Evolutionary conservation across 169 alveolate genomes (phyloP).

Genomic region (Plasmodium cynomolgi): DNA sequence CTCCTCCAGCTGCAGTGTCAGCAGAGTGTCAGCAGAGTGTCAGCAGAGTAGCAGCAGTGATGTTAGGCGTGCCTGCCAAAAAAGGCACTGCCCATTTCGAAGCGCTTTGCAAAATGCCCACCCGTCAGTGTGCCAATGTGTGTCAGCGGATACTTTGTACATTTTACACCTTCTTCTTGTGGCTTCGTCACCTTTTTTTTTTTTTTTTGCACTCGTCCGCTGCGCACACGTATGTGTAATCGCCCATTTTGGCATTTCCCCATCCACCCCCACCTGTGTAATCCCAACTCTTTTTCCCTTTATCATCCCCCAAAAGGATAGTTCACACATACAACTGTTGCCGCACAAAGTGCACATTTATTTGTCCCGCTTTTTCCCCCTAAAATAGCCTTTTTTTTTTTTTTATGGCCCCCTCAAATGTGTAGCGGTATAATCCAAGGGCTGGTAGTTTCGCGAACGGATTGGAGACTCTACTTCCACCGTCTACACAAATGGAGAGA

Average conservation of each 20-base stretch:
- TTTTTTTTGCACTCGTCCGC: neutral
- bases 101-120: neutral
- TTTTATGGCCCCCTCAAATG: neutral
- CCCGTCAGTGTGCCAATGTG: neutral
- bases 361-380: neutral
- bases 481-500: neutral
- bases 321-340: neutral
- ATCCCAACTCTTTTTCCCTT: neutral
- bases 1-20: neutral
- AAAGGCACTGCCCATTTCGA: neutral
- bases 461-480: neutral
- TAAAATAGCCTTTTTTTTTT: neutral
- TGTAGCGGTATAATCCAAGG: neutral
- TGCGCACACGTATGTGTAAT: neutral
- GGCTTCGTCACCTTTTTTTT: neutral
- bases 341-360: neutral
- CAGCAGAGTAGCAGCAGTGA: neutral
- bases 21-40: no score
- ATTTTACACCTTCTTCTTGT: neutral
- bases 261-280: neutral
- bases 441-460: neutral
- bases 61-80: neutral
- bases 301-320: neutral
- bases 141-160: neutral
- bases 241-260: neutral